These are phyloP conservation scores for Effrenium voratum DNA, from an alignment of 73 alveolate genomes.

Conservation along the genomic window DNA sequence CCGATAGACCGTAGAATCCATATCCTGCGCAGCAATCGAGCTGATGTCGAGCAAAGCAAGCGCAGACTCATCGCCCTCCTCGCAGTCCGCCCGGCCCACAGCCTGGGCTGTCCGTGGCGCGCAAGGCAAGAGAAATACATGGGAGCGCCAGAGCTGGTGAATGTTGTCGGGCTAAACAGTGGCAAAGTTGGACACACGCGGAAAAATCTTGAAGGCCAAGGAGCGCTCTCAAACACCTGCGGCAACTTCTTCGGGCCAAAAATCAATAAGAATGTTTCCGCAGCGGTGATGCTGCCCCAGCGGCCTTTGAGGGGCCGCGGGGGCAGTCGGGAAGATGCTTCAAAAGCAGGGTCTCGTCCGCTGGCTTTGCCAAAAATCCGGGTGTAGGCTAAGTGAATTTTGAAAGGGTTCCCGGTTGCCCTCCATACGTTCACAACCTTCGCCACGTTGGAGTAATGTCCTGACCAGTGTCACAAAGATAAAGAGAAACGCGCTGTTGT, in stretches of 20 bases:
- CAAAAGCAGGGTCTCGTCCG: neutral
- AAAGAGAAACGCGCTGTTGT: no score
- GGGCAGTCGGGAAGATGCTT: no score
- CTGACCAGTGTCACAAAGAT: no score
- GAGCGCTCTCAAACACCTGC: neutral
- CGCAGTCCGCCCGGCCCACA: no score
- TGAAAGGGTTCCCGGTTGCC: neutral
- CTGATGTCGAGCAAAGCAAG: no score
- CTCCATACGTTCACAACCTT: constrained; percentile 26
- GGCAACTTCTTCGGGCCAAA: neutral
- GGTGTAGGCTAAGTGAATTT: neutral
- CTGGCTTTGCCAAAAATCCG: neutral
- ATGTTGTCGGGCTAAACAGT: no score
- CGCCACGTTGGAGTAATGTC: neutral
- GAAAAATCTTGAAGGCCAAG: no score
- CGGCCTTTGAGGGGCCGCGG: neutral
- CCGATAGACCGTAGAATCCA: neutral
- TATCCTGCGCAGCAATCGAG: neutral
- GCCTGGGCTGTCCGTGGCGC: no score
- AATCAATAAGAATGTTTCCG: neutral
- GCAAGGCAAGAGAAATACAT: no score
- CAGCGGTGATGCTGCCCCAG: constrained; percentile 14
- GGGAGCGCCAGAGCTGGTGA: no score
- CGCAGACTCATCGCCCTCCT: no score
- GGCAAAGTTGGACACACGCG: no score